Conservation (phyloP, 768 basidiomycete genomes). For the Suillus decipiens region DNA sequence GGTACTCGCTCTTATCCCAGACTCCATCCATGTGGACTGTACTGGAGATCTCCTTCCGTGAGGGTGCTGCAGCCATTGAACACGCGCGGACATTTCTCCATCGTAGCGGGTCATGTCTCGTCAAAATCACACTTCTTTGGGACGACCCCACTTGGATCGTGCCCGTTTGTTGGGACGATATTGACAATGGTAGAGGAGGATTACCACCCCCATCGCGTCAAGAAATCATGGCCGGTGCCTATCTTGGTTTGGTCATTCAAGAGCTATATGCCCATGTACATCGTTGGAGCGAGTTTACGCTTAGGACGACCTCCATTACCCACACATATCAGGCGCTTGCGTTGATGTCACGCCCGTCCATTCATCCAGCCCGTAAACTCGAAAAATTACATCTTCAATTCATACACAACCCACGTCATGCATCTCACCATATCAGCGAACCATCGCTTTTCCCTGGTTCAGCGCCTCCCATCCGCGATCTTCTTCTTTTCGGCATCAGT, state of each 20-base stretch:
- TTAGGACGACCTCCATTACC: constrained; percentile 1
- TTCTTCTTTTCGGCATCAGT: neutral
- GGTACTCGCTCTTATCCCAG: neutral
- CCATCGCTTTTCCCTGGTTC: neutral
- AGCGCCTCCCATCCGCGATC: neutral
- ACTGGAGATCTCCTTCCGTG: neutral
- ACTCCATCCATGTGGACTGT: neutral
- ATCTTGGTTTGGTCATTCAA: neutral
- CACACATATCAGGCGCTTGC: neutral
- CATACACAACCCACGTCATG: neutral
- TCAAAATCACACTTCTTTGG: constrained; percentile 3
- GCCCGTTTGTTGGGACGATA: neutral
- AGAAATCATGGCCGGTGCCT: neutral
- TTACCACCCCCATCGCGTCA: neutral
- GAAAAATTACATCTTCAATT: neutral
- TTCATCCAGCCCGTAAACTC: neutral
- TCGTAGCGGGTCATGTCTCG: neutral
- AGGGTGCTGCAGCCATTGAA: constrained; percentile 2
- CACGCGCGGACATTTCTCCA: constrained; percentile 3
- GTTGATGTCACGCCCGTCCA: neutral
- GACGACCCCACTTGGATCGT: neutral
- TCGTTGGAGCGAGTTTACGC: neutral
- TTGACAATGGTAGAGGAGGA: neutral
- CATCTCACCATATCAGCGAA: no score
- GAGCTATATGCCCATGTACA: neutral